Evolutionary conservation across 495 filamentous ascomycete genomes (phyloP), one percentile per base, ranked within the genome.

Genomic region (Penicillium goetzii): DNA sequence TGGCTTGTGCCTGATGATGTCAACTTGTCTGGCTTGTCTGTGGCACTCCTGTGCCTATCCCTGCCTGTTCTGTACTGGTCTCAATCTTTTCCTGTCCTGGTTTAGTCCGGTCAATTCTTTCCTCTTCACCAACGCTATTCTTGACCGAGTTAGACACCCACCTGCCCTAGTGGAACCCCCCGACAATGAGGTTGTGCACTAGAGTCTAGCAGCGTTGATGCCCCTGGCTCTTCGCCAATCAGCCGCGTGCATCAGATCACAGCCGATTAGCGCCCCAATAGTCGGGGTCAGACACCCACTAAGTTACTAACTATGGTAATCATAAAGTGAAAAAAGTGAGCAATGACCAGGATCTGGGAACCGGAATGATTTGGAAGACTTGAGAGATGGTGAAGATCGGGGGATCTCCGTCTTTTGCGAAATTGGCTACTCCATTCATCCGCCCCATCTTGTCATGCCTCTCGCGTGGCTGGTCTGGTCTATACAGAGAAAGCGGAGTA

Each of bases 221-320:
- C 2, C 47, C 47, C 47, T 4, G 0, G 21, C 12, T 25, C 3
- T 15, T 53, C 50, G 30, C 50, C 61, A 64, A 61, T 41, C 54
- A 32, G 19, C 12, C 38, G 55, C 50, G 47, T 54, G 43, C 12
- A 14, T 67, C 61, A 19, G 47, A 63, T 62, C 60, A 15, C 38
- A 26, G 14, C 36, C 49, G 28, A 19, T 62, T 72, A 72, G 67
- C 59, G 40, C 60, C 62, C 50, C 70, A 70, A 72, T 69, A 72
- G 64, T 68, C 38, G 38, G 43, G 55, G 12, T 54, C 32, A n/a
- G 32, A 32, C 41, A 38, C 21, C 57, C 60, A 62, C 61, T 41
- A 11, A 63, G 62, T 64, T 12, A 4, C 43, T 47, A 47, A 25
- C 43, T 47, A 47, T 47, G 43, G 21, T 6, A 47, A 47, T 43